Conservation (phyloP, 768 basidiomycete genomes). For the Tylopilus cervinicoccineus region DNA sequence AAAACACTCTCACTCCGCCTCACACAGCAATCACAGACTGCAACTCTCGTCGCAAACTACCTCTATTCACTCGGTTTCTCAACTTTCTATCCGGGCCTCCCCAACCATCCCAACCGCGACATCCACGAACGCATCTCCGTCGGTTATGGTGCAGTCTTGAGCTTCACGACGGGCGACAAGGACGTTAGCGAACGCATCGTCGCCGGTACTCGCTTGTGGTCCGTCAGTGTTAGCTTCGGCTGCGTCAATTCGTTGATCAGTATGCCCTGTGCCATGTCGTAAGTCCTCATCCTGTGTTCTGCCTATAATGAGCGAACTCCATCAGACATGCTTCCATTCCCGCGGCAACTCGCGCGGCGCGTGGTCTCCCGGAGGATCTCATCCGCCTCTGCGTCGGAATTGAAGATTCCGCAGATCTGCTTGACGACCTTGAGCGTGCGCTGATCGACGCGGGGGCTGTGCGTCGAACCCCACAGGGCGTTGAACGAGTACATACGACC, state of each 20-base stretch:
- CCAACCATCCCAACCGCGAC: constrained; percentile 75
- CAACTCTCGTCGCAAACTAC: constrained; percentile 82
- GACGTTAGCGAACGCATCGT: constrained; percentile 89
- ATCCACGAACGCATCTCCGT: constrained; percentile 89
- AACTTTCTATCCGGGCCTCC: constrained; percentile 90
- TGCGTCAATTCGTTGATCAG: constrained; percentile 97
- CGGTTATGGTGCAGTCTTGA: constrained; percentile 91
- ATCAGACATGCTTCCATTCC: constrained; percentile 92
- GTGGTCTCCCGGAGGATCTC: constrained; percentile 96
- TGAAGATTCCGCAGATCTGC: constrained; percentile 87
- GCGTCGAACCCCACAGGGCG: constrained; percentile 40
- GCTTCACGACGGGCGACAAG: constrained; percentile 92
- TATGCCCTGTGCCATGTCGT: constrained; percentile 99
- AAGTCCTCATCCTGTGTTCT: constrained; percentile 36
- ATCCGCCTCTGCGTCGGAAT: constrained; percentile 98
- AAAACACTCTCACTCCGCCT: constrained; percentile 97
- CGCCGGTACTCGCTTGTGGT: constrained; percentile 90
- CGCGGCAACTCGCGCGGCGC: constrained; percentile 88
- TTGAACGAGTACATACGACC: constrained; percentile 44
- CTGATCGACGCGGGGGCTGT: constrained; percentile 91
- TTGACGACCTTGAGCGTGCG: constrained; percentile 93
- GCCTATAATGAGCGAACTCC: background rate
- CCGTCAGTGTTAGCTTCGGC: constrained; percentile 97
- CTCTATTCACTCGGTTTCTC: constrained; percentile 81
- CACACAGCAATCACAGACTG: constrained; percentile 86